Conservation (phyloP, 306 rosid species). For the Cajanus cajan region DNA sequence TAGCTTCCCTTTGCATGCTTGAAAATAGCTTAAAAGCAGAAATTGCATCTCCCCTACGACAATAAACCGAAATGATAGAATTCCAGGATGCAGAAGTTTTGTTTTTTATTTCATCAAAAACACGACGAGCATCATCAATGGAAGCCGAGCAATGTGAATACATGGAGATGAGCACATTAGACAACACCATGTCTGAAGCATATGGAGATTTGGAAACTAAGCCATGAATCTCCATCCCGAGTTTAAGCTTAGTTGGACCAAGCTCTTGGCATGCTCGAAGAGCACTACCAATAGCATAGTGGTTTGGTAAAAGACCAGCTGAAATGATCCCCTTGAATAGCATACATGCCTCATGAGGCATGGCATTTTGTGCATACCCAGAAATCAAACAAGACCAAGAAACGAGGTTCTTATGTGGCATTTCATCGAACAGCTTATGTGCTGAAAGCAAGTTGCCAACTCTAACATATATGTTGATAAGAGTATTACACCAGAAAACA, state of each 20-base stretch:
- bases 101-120: slow-evolving; percentile 52
- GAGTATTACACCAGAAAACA: slow-evolving; percentile 69
- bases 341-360: slow-evolving; percentile 60
- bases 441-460: slow-evolving; percentile 49
- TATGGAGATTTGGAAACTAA: slow-evolving; percentile 51
- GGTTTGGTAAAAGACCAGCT: slow-evolving; percentile 54
- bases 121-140: slow-evolving; percentile 53
- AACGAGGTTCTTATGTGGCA: slow-evolving; percentile 65
- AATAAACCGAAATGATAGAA: slow-evolving; percentile 76
- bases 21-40: slow-evolving; percentile 67
- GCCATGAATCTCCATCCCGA: slow-evolving; percentile 78
- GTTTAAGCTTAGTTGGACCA: slow-evolving; percentile 44
- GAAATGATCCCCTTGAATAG: slow-evolving; percentile 56
- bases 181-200: slow-evolving; percentile 52
- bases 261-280: slow-evolving; percentile 75
- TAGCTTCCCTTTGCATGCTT: slow-evolving; percentile 52
- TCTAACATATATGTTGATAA: slow-evolving; percentile 60
- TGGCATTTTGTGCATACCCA: slow-evolving; percentile 58
- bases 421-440: slow-evolving; percentile 65
- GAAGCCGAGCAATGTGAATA: slow-evolving; percentile 61
- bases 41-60: slow-evolving; percentile 61
- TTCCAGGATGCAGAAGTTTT: slow-evolving; percentile 74
- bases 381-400: slow-evolving; percentile 86
- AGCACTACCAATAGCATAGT: slow-evolving; percentile 70
- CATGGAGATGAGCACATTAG: slow-evolving; percentile 79